Base-by-base conservation (phyloP, 1,284 basidiomycete genomes). In the Malassezia obtusa region DNA sequence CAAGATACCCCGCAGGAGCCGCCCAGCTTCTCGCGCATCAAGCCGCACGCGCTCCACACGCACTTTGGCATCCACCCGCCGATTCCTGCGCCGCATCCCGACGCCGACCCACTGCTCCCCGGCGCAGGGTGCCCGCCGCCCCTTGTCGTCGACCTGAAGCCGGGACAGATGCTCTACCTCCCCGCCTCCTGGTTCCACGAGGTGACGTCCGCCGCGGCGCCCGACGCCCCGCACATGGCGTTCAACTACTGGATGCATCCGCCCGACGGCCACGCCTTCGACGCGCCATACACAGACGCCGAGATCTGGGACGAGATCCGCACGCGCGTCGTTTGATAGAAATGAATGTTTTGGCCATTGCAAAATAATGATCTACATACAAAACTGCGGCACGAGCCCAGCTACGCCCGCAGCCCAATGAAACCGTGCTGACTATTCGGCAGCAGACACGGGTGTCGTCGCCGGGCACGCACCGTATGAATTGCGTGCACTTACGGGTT, bases 221-320 rank as follows among this genome's bases (percentile, higher is more conserved):
- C 36, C 32, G 49, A 43, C 41, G 44, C 59, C 30, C 61, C 68
- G n/a, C 70, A 73, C 45, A 70, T 69, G 61, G 70, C 70, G 2
- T 59, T 73, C 55, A 73, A 73, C 43, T 73, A 68, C 48, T 73
- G 70, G 70, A 67, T 73, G 52, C 70, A 73, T 44, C 71, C 71
- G 22, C 71, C 68, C 5, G 66, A 67, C 40, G 62, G 59, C 2
- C 58, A 54, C 5, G 59, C 57, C 3, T 50, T 52, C 1, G 50
- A 50, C 19, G 52, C 50, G 38, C 65, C 68, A 1, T 73, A 73
- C 35, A 52, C 50, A 17, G 71, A 73, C 43, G 49, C 57, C 1
- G 69, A 70, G 36, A 62, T 67, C 1, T 73, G 71, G 71, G 62
- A 67, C 10, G 45, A 49, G 9, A 40, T 55, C 15, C 46, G 44